A percentile compares a stretch with the other conserved stretches of the same genome.
phyloP scores from a whole-genome alignment of 768 basidiomycete species.

The Galerina marginata region DNA sequence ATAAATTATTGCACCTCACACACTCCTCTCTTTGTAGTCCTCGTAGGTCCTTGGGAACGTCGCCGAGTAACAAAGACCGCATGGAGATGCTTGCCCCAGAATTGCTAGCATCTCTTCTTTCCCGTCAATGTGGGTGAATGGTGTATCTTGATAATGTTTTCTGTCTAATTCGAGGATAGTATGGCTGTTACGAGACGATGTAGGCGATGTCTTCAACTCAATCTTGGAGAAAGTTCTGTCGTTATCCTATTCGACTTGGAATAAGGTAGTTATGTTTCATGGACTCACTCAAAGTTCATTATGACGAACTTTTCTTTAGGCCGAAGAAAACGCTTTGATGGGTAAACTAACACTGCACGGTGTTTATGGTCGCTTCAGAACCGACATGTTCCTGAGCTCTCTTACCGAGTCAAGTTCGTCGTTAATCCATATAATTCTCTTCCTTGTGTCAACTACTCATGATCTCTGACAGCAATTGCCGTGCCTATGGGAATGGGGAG shows the following conservation, averaged over 20 bases:
- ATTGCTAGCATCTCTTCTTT: conserved; percentile 63
- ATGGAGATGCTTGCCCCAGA: conserved; percentile 63
- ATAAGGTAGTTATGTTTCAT: conserved; percentile 50
- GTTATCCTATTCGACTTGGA: conserved; percentile 60
- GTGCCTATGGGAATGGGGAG: conserved; percentile 80
- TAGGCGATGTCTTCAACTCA: conserved; percentile 52
- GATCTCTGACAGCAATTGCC: conserved; percentile 65
- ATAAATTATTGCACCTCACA: neutral
- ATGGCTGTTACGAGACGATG: conserved; percentile 67
- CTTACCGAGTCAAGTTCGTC: conserved; percentile 86
- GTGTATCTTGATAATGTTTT: neutral
- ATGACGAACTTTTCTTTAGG: conserved; percentile 43
- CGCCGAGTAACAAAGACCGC: conserved; percentile 30
- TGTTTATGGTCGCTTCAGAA: conserved; percentile 77
- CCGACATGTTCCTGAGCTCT: conserved; percentile 90
- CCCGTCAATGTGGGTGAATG: conserved; percentile 65
- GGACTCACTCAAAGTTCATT: neutral
- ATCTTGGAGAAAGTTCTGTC: conserved; percentile 64
- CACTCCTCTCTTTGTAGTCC: conserved; percentile 33
- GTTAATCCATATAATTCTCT: neutral
- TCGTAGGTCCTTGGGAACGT: conserved; percentile 48
- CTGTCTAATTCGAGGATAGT: conserved; percentile 43
- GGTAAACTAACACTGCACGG: conserved; percentile 81
- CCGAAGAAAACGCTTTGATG: conserved; percentile 75
- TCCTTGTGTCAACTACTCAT: neutral